phyloP scores from a whole-genome alignment of 257 asterid genomes.

The Ophiorrhiza pumila region DNA sequence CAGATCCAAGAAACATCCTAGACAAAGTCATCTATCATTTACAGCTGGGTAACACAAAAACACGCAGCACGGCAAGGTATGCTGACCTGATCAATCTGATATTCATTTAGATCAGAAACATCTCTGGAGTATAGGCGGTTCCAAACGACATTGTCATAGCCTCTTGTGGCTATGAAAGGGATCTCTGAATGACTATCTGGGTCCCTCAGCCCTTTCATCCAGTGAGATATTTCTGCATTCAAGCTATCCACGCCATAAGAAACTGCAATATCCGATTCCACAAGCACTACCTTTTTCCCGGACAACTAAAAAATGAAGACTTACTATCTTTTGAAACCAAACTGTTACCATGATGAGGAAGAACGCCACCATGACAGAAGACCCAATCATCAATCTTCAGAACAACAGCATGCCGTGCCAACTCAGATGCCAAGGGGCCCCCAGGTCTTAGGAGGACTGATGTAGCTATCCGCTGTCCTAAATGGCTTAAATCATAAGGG shows the following conservation, averaged over 20 bases:
- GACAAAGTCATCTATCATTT: background rate
- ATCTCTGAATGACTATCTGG: conserved; percentile 41
- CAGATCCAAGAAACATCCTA: background rate
- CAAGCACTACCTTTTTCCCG: background rate
- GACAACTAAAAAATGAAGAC: background rate
- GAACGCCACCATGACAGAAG: conserved; percentile 97
- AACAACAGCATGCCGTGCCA: conserved; percentile 75
- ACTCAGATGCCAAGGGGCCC: conserved; percentile 82
- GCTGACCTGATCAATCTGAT: conserved; percentile 64
- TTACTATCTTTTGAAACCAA: background rate
- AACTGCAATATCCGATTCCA: conserved; percentile 44
- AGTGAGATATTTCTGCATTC: conserved; percentile 73
- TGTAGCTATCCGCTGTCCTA: conserved; percentile 93
- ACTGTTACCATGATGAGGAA: conserved; percentile 88
- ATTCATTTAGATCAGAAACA: conserved; percentile 50
- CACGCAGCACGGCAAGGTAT: background rate
- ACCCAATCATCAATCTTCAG: conserved; percentile 92
- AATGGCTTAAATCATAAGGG: conserved; percentile 29
- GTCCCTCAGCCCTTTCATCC: conserved; percentile 75
- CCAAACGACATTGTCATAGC: conserved; percentile 97
- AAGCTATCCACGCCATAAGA: conserved; percentile 79
- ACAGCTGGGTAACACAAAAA: background rate
- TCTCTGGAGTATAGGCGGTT: conserved; percentile 89
- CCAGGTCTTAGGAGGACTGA: conserved; percentile 87
- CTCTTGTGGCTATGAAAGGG: conserved; percentile 87